These are phyloP conservation scores for Rubia occidens DNA, from an alignment of 305 asterid species.

Conservation along the genomic window DNA sequence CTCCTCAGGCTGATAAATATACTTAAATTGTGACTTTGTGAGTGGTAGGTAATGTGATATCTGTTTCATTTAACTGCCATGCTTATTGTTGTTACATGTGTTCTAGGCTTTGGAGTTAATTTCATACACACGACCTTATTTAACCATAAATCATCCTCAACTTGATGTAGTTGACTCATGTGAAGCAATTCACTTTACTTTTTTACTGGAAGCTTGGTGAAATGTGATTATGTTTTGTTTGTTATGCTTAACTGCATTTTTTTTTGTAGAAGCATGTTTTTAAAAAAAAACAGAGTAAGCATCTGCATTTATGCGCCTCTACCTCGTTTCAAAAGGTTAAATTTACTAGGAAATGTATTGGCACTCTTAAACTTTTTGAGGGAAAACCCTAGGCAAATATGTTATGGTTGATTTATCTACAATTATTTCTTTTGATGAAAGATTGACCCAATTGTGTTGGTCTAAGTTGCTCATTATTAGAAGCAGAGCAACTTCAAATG, in stretches of 20 bases:
- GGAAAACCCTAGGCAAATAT: background rate
- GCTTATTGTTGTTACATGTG: background rate
- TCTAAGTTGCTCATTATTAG: background rate
- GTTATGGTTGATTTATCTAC: background rate
- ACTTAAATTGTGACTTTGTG: background rate
- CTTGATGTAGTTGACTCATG: background rate
- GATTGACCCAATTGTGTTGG: background rate
- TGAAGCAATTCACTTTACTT: background rate
- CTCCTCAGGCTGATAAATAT: background rate
- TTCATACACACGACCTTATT: background rate
- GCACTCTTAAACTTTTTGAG: background rate
- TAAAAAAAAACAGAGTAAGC: background rate
- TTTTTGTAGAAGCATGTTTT: background rate
- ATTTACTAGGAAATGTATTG: background rate
- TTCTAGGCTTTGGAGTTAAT: background rate
- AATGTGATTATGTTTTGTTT: background rate
- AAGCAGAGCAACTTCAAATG: background rate
- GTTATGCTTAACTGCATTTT: background rate
- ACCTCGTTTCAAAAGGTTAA: background rate
- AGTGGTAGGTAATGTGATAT: background rate
- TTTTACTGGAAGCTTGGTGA: background rate
- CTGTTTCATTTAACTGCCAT: background rate
- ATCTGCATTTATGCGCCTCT: background rate
- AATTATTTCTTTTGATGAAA: background rate
- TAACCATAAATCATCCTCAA: background rate